Evolutionary conservation across 2,329 filamentous ascomycete genomes (phyloP).

Genomic region (Aspergillus sp.): DNA sequence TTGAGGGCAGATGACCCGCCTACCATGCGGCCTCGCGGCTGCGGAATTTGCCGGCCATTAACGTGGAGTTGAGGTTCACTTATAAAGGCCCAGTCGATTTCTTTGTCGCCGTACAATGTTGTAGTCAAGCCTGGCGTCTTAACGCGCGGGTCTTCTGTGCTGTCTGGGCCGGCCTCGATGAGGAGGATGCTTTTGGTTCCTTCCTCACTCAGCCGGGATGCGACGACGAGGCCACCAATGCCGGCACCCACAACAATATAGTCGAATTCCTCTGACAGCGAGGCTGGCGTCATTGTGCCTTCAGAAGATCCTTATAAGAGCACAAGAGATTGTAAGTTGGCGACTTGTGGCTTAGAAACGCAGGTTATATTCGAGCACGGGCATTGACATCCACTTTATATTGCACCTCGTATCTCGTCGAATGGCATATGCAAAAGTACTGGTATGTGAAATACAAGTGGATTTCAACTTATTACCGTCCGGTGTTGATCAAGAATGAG

Average conservation of each 20-base stretch:
- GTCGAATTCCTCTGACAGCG: conserved; percentile 7
- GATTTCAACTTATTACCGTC: not conserved
- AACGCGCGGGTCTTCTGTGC: conserved; percentile 10
- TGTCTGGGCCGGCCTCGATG: conserved; percentile 17
- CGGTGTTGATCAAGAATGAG: not conserved
- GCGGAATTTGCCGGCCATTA: conserved; percentile 30
- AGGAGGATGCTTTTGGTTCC: conserved; percentile 12
- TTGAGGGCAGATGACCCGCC: conserved; percentile 43
- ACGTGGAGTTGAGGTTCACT: conserved; percentile 13
- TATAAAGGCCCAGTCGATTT: conserved; percentile 12
- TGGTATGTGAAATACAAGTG: not conserved
- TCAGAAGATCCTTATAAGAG: not conserved
- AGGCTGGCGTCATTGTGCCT: not conserved
- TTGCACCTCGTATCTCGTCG: not conserved
- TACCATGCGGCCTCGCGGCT: conserved; percentile 41
- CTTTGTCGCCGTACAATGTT: conserved; percentile 6
- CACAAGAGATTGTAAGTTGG: not conserved
- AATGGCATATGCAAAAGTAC: not conserved
- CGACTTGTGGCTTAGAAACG: not conserved
- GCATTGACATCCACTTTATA: not conserved
- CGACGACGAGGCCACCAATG: conserved; percentile 20
- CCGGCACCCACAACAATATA: conserved; percentile 23
- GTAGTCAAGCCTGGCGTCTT: conserved; percentile 5
- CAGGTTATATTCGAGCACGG: not conserved
- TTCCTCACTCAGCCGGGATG: conserved; percentile 19